Evolutionary conservation across 1,284 basidiomycete species (phyloP).

Genomic region (Cryptococcus depauperatus): DNA sequence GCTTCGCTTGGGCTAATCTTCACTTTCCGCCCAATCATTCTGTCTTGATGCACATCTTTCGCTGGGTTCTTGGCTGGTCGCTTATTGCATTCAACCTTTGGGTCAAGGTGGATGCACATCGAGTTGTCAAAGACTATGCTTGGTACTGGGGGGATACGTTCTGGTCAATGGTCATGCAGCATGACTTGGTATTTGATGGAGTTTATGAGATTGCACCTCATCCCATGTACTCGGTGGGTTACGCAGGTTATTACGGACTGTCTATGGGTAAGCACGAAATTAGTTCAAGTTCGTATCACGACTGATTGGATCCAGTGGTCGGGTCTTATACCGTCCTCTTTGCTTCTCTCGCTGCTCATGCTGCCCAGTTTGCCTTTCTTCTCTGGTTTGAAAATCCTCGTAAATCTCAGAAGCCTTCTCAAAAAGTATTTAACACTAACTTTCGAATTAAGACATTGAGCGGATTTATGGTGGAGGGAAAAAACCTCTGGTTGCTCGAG

Average conservation of each 20-base stretch:
- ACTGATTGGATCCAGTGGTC: constrained; percentile 27
- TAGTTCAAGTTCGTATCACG: background rate
- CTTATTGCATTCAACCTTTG: constrained; percentile 93
- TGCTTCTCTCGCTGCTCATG: constrained; percentile 83
- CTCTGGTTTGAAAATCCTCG: constrained; percentile 97
- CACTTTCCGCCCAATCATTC: constrained; percentile 72
- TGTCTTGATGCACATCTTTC: constrained; percentile 63
- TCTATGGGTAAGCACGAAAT: constrained; percentile 47
- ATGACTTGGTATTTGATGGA: constrained; percentile 87
- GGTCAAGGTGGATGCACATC: constrained; percentile 96
- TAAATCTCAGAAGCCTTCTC: too few relatives aligned
- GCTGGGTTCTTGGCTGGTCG: constrained; percentile 77
- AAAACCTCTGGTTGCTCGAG: constrained; percentile 74
- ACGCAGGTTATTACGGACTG: constrained; percentile 95
- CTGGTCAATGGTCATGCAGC: constrained; percentile 57
- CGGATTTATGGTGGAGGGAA: constrained; percentile 74
- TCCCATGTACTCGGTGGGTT: constrained; percentile 62
- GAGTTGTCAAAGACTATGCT: constrained; percentile 77
- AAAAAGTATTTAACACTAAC: too few relatives aligned
- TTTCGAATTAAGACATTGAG: constrained; percentile 64
- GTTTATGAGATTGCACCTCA: constrained; percentile 70
- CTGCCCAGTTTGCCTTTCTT: constrained; percentile 91
- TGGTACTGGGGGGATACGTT: constrained; percentile 99
- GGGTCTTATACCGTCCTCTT: constrained; percentile 82
- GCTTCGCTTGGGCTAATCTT: constrained; percentile 89